A percentile compares a stretch with the other conserved stretches of the same genome.
Conservation (phyloP, 305 asterid species). For the Fraxinus angustifolia region DNA sequence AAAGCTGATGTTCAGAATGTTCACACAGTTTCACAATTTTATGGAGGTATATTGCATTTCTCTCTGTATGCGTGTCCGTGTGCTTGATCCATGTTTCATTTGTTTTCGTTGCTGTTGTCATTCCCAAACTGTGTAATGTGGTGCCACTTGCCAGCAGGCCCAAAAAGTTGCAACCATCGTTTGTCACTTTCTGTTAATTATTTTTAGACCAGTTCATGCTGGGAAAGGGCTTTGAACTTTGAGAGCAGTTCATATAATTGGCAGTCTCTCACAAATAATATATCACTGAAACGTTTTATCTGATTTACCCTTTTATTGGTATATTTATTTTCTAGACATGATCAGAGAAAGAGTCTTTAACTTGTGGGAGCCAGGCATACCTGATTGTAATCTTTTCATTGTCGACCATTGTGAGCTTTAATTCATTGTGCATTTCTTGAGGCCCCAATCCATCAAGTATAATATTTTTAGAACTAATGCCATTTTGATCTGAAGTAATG, state of each 20-base stretch:
- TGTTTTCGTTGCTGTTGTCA: background rate
- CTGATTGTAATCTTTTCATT: background rate
- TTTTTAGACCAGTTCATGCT: slow-evolving; percentile 2
- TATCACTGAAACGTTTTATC: background rate
- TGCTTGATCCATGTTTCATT: background rate
- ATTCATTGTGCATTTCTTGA: background rate
- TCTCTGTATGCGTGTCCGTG: background rate
- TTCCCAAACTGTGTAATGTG: background rate
- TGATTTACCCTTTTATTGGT: background rate
- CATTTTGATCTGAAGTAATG: slow-evolving; percentile 9
- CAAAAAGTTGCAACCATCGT: background rate
- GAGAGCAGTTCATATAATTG: background rate
- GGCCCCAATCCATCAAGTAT: background rate
- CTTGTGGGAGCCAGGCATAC: background rate
- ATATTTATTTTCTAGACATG: background rate
- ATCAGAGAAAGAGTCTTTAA: background rate
- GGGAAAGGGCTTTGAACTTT: slow-evolving; percentile 2
- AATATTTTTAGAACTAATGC: background rate
- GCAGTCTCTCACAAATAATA: slow-evolving; percentile 4
- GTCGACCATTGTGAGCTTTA: background rate
- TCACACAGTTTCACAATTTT: slow-evolving; percentile 93
- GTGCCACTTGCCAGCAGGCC: background rate
- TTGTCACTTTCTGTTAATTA: background rate
- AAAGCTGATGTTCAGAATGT: slow-evolving; percentile 92
- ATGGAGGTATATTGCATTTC: slow-evolving; percentile 67